phyloP scores from a whole-genome alignment of 1,139 yeast genomes.

The Geotrichum klebahnii region DNA sequence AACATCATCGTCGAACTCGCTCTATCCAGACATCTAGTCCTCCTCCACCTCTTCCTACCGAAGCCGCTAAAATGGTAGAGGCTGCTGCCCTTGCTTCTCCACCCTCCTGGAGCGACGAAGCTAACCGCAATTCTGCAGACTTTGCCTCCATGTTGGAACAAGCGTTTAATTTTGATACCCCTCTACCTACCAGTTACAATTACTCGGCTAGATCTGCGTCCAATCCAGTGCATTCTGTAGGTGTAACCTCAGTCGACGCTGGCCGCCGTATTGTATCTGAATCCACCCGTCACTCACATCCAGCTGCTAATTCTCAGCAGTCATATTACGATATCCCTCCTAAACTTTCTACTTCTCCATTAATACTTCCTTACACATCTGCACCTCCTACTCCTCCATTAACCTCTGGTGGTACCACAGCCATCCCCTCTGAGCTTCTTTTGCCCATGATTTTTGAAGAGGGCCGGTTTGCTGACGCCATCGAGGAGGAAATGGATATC shows the following conservation, averaged over 20 bases:
- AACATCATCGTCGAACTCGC: constrained; percentile 1
- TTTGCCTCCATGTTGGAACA: constrained; percentile 23
- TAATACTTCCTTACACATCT: not conserved
- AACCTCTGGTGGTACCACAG: not conserved
- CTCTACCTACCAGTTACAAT: constrained; percentile 2
- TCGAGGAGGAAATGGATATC: constrained; percentile 19
- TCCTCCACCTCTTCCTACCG: constrained; percentile 21
- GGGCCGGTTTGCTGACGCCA: constrained; percentile 40
- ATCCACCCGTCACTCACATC: too few species aligned
- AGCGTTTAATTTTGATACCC: constrained; percentile 18
- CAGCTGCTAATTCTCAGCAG: not conserved
- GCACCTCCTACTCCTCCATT: constrained; percentile 2
- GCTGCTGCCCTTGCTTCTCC: constrained; percentile 2
- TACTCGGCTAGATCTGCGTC: constrained; percentile 1
- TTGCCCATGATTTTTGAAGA: constrained; percentile 41
- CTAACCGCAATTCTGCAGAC: constrained; percentile 9
- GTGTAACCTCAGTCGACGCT: not conserved
- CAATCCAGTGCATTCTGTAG: not conserved
- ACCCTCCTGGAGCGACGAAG: not conserved
- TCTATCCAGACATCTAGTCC: constrained; percentile 8
- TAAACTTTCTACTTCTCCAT: not conserved
- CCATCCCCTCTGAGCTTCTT: constrained; percentile 11
- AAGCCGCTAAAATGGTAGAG: constrained; percentile 18
- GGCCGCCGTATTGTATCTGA: constrained; percentile 17
- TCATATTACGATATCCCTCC: not conserved